Base-by-base conservation (phyloP, 495 filamentous ascomycete species). In the Pseudomonodictys pantanalensis region DNA sequence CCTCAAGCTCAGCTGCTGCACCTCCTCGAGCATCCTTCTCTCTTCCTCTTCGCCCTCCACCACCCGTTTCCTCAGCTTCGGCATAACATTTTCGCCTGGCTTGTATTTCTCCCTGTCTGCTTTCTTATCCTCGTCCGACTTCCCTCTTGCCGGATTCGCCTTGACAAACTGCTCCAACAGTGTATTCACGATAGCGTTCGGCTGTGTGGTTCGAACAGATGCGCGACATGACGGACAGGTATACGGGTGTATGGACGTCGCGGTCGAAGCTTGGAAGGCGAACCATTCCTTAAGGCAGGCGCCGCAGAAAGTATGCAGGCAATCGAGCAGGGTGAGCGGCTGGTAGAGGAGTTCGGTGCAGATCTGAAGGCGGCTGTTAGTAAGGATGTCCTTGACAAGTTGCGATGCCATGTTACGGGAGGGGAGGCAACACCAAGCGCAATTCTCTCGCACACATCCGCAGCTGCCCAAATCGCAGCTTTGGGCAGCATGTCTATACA, bases 201-300 rank as follows among this genome's bases (percentile, higher is more conserved):
- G 87, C 56, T 83, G 83, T 30, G 92, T 93, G 61, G 85, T 86
- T 42, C 89, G 83, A 39, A 98, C 92, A 22, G 78, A 72, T 5
- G 90, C 86, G n/a, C 93, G 87, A 71, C 93, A 98, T 69, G 89
- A 88, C 6, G 93, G 93, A 69, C 93, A 98, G 48, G 91, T 97
- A 71, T 86, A 95, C 49, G 82, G 78, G 44, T 79, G 64, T 2
- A 75, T 74, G 23, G 72, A 73, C 25, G 76, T 78, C 18, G 81
- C 79, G 50, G 83, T 79, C 52, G 76, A 85, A 49, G 77, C 78
- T 64, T 86, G 84, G 54, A 72, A 83, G 11, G 72, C 64, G 75
- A 98, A 98, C 93, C 93, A 97, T 74, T 91, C 86, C 74, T 95
- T 95, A 58, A 97, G 71, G 69, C 93, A 98, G 26, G 88, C 86